A percentile compares a stretch with the other conserved stretches of the same genome.
Conservation (phyloP, 306 rosid genomes). For the Dryas octopetala region DNA sequence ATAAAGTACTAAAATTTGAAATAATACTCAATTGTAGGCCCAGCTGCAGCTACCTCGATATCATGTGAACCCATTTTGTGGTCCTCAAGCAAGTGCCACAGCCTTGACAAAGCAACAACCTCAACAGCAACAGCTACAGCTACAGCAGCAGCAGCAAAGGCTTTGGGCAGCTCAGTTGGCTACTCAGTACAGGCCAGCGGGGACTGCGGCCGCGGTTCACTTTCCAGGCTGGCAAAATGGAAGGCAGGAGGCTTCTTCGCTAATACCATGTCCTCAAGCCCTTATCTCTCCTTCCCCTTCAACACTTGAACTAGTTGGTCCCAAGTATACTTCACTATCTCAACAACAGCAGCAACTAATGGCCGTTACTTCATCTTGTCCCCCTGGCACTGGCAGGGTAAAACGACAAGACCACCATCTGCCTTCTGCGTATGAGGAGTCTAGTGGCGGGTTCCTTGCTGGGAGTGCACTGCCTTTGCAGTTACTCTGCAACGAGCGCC, state of each 20-base stretch:
- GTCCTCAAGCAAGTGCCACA: constrained; percentile 36
- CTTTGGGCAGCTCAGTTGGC: constrained; percentile 50
- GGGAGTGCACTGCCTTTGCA: constrained; percentile 30
- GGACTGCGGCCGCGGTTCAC: constrained; percentile 35
- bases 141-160: constrained; percentile 28
- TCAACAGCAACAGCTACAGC: constrained; percentile 24
- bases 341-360: constrained; percentile 49
- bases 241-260: constrained; percentile 35
- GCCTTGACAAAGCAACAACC: constrained; percentile 40
- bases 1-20: background rate
- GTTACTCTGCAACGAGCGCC: constrained; percentile 45
- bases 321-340: constrained; percentile 40
- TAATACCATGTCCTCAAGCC: constrained; percentile 27
- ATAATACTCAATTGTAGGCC: constrained; percentile 37
- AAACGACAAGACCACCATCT: constrained; percentile 39
- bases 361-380: constrained; percentile 38
- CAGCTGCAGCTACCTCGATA: constrained; percentile 51
- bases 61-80: constrained; percentile 35
- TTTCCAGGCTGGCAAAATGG: constrained; percentile 52
- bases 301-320: constrained; percentile 40
- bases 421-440: constrained; percentile 41
- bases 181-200: constrained; percentile 38
- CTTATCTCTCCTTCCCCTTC: constrained; percentile 36
- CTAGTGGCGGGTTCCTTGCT: constrained; percentile 30
- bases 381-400: constrained; percentile 31